These are phyloP conservation scores for Podospora conica DNA, from an alignment of 495 filamentous ascomycete genomes.

Conservation along the genomic window DNA sequence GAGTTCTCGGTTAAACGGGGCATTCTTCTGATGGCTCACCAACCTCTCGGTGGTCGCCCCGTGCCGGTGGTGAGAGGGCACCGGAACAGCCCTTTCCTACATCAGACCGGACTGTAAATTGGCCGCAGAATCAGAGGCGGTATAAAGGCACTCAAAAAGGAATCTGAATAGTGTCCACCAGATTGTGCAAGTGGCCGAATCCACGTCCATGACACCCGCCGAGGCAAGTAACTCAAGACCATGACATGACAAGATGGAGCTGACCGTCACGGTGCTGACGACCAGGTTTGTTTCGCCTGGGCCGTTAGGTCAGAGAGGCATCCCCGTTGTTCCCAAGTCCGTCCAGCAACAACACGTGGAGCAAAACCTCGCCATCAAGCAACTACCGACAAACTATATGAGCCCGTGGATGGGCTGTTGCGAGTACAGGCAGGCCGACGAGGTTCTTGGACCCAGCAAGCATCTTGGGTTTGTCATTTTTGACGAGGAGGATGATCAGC, in stretches of 20 bases:
- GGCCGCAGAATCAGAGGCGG: not conserved
- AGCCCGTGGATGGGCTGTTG: conserved; percentile 18
- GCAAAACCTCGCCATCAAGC: conserved; percentile 31
- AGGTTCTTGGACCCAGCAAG: conserved; percentile 27
- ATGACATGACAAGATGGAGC: not conserved
- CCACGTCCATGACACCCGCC: conserved; percentile 22
- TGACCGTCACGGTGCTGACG: not conserved
- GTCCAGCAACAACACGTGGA: conserved; percentile 54
- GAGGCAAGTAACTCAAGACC: conserved; percentile 16
- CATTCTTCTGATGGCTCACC: conserved; percentile 60
- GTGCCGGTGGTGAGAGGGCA: conserved; percentile 24
- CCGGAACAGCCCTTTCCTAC: conserved; percentile 26
- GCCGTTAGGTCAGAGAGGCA: conserved; percentile 29
- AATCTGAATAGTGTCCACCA: not conserved
- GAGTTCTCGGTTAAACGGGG: conserved; percentile 46
- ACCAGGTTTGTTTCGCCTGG: conserved; percentile 36
- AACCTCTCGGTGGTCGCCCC: conserved; percentile 50
- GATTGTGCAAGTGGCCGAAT: conserved; percentile 24
- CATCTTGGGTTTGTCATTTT: conserved; percentile 33
- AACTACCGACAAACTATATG: conserved; percentile 19
- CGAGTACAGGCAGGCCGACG: conserved; percentile 11
- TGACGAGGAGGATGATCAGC: conserved; percentile 32
- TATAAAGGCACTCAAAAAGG: not conserved
- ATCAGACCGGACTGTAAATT: conserved; percentile 22
- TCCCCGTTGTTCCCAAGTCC: conserved; percentile 37